A percentile compares a stretch with the other conserved stretches of the same genome.
These are phyloP conservation scores for Hanseniaspora meyeri DNA, from an alignment of 805 yeast species.

Conservation along the genomic window DNA sequence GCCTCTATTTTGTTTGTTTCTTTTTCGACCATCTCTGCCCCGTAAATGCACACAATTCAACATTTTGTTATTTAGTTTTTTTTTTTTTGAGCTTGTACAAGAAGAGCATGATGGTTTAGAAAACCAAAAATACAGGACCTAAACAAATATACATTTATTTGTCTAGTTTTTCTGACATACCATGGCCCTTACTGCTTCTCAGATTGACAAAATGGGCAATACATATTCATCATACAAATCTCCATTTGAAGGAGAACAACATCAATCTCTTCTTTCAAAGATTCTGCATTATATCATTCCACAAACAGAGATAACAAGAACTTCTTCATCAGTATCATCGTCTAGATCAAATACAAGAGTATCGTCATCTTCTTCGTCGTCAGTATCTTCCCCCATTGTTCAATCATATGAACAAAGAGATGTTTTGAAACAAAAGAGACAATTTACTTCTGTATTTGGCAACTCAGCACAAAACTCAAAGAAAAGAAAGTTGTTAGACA, in stretches of 20 bases:
- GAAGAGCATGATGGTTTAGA: too few relatives aligned
- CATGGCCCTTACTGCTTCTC: not conserved
- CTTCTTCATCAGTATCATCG: not conserved
- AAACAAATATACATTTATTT: too few relatives aligned
- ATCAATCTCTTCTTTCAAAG: not conserved
- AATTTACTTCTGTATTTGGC: not conserved
- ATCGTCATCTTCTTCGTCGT: not conserved
- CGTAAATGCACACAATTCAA: too few relatives aligned
- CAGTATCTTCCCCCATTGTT: not conserved
- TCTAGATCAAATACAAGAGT: not conserved
- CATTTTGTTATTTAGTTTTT: too few relatives aligned
- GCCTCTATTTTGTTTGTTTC: too few relatives aligned
- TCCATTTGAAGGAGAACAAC: not conserved
- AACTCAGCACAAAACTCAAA: not conserved
- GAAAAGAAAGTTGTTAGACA: not conserved
- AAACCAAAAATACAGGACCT: too few relatives aligned
- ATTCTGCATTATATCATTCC: conserved; percentile 1
- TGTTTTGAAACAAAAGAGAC: not conserved
- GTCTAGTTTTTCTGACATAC: not conserved
- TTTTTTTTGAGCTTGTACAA: too few relatives aligned
- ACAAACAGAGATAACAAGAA: not conserved
- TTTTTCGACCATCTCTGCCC: too few relatives aligned
- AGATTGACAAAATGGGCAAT: conserved; percentile 1
- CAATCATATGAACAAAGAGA: not conserved
- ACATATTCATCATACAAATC: not conserved